A percentile compares a stretch with the other conserved stretches of the same genome.
These are phyloP conservation scores for Fragosphaeria purpurea DNA, from an alignment of 2,329 filamentous ascomycete genomes.

Conservation along the genomic window DNA sequence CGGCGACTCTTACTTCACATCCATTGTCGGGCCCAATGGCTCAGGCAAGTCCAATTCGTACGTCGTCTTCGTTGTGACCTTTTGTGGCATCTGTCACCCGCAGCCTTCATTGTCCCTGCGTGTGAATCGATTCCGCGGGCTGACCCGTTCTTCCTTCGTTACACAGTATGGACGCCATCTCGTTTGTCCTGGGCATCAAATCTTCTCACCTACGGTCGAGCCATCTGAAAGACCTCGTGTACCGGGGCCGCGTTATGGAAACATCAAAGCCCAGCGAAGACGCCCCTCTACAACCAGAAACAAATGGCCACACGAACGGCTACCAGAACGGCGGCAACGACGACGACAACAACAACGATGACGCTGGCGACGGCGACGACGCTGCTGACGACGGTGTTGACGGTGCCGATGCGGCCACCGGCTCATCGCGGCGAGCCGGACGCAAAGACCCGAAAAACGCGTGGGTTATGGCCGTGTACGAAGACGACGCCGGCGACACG, in stretches of 20 bases:
- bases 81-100: too few species aligned
- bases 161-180: conserved; percentile 92
- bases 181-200: conserved; percentile 96
- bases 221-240: conserved; percentile 88
- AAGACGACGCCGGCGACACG: conserved; percentile 91
- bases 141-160: too few species aligned
- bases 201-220: conserved; percentile 94
- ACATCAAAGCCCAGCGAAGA: conserved; percentile 89
- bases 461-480: conserved; percentile 99
- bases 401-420: conserved; percentile 48
- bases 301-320: conserved; percentile 53
- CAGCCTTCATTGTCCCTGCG: too few species aligned
- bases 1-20: conserved; percentile 97
- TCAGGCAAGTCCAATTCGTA: conserved; percentile 98
- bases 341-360: conserved; percentile 39
- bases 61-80: conserved; percentile 22
- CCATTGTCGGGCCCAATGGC: conserved; percentile 98
- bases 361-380: conserved; percentile 38
- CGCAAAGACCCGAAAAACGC: conserved; percentile 82
- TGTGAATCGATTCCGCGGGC: too few species aligned
- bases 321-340: conserved; percentile 42
- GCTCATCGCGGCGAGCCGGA: conserved; percentile 49
- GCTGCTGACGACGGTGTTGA: conserved; percentile 53
- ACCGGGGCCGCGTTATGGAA: conserved; percentile 86
- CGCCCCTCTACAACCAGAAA: conserved; percentile 33